Conservation (phyloP, 2,329 filamentous ascomycete genomes). For the Pseudogymnoascus sp. region DNA sequence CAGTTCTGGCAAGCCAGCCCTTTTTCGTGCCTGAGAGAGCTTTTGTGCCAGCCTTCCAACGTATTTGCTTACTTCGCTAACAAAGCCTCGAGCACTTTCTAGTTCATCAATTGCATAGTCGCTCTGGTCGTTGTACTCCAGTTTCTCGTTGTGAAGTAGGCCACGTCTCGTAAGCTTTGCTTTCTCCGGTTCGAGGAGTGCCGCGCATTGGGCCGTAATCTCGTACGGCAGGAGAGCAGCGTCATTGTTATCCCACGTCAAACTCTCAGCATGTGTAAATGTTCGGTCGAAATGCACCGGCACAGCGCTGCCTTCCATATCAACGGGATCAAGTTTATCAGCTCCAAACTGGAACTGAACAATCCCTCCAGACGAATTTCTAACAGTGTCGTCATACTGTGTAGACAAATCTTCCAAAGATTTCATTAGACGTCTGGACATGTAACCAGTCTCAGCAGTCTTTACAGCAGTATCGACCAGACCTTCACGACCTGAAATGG, state of each 20-base stretch:
- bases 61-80: conserved; percentile 69
- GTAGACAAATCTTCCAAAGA: conserved; percentile 90
- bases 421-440: conserved; percentile 98
- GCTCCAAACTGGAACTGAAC: conserved; percentile 98
- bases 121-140: conserved; percentile 63
- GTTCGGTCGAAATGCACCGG: conserved; percentile 90
- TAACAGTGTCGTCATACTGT: conserved; percentile 88
- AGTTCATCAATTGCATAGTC: conserved; percentile 67
- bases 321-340: conserved; percentile 88
- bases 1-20: conserved; percentile 43
- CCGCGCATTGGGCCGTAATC: conserved; percentile 60
- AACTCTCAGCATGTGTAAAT: conserved; percentile 70
- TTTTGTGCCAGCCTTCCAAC: conserved; percentile 57
- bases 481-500: conserved; percentile 96
- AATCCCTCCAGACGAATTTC: conserved; percentile 79
- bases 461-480: conserved; percentile 98
- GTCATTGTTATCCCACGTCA: conserved; percentile 75
- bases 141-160: conserved; percentile 52
- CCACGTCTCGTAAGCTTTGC: conserved; percentile 54
- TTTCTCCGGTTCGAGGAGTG: conserved; percentile 61
- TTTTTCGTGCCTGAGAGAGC: conserved; percentile 46
- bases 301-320: conserved; percentile 92
- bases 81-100: conserved; percentile 76
- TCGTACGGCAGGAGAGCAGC: conserved; percentile 65
- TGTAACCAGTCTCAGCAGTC: conserved; percentile 97